Evolutionary conservation across 2,329 filamentous ascomycete species (phyloP).

Genomic region (Lachnellula willkommii): DNA sequence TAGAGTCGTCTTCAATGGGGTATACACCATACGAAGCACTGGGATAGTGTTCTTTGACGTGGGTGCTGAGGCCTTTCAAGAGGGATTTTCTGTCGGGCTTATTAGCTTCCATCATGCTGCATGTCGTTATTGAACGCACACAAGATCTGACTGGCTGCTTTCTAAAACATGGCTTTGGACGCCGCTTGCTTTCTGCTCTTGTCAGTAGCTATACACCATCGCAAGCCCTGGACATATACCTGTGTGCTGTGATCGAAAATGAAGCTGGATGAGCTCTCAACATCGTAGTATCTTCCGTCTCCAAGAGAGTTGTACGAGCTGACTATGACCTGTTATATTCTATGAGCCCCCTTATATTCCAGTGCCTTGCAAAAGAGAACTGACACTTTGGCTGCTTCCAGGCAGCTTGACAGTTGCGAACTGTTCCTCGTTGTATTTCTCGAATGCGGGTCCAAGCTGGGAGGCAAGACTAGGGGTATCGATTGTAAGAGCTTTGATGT

Average conservation of each 20-base stretch:
- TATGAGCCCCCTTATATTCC: constrained; percentile 12
- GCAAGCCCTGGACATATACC: constrained; percentile 37
- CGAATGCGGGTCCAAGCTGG: constrained; percentile 75
- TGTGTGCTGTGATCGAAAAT: constrained; percentile 79
- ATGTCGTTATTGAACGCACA: constrained; percentile 50
- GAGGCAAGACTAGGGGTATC: constrained; percentile 62
- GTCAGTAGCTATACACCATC: constrained; percentile 11
- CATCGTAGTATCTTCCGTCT: constrained; percentile 81
- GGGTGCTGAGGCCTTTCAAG: constrained; percentile 67
- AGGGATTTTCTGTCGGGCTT: constrained; percentile 64
- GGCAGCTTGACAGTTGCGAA: constrained; percentile 85
- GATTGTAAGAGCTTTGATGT: constrained; percentile 81
- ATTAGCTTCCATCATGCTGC: neutral
- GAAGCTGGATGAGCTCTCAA: constrained; percentile 83
- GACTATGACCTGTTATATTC: constrained; percentile 58
- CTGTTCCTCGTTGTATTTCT: constrained; percentile 96
- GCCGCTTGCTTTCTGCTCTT: constrained; percentile 68
- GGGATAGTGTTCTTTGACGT: constrained; percentile 85
- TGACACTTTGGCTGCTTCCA: constrained; percentile 71
- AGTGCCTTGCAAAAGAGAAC: constrained; percentile 16
- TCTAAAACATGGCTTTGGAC: constrained; percentile 77
- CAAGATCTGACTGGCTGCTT: constrained; percentile 68
- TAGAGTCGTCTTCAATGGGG: constrained; percentile 68
- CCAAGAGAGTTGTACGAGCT: constrained; percentile 81
- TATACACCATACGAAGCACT: constrained; percentile 77